Percentiles rank a stretch among this genome's conserved stretches.
These are phyloP conservation scores for Theobroma cacao DNA, from an alignment of 345 rosid species.

Conservation along the genomic window DNA sequence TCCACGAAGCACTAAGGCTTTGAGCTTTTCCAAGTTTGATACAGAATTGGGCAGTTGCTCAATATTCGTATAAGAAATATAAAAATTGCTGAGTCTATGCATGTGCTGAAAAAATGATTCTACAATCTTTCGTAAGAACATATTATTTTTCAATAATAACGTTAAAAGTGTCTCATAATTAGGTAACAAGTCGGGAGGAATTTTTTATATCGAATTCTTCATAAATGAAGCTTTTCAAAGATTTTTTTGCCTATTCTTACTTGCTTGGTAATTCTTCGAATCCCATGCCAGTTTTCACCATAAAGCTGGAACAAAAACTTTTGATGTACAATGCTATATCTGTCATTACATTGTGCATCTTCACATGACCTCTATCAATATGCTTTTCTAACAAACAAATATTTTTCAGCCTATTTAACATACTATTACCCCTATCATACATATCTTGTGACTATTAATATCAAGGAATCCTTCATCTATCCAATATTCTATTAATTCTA, in stretches of 20 bases:
- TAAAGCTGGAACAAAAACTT: background rate
- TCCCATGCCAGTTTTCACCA: constrained; percentile 21
- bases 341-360: constrained; percentile 26
- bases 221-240: background rate
- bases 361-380: background rate
- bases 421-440: background rate
- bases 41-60: constrained; percentile 8
- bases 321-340: constrained; percentile 21
- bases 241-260: constrained; percentile 11
- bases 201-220: background rate
- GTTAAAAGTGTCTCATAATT: background rate
- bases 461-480: constrained; percentile 17
- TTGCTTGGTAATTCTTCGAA: background rate
- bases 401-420: constrained; percentile 17
- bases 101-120: constrained; percentile 1
- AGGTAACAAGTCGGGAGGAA: background rate
- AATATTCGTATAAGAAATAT: background rate
- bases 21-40: constrained; percentile 2
- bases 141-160: background rate
- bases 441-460: no score
- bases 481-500: constrained; percentile 18
- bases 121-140: background rate
- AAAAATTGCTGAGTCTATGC: constrained; percentile 18
- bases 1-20: background rate
- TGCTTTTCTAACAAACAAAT: constrained; percentile 12